phyloP scores from a whole-genome alignment of 1,284 basidiomycete genomes.

The Malassezia japonica region DNA sequence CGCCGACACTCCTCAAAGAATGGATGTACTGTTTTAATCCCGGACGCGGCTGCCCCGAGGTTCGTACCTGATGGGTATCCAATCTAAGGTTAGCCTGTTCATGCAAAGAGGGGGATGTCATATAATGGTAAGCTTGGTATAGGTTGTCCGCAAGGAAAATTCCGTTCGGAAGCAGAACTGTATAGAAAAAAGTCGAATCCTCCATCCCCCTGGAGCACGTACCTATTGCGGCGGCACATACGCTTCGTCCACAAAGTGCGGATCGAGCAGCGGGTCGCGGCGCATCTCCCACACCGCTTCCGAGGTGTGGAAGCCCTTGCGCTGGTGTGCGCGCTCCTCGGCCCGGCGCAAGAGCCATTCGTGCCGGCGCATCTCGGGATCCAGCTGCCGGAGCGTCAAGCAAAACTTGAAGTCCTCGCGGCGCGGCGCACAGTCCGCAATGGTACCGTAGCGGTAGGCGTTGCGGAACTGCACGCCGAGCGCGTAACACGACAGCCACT shows the following conservation, averaged over 20 bases:
- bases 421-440: slow-evolving; percentile 67
- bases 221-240: slow-evolving; percentile 10
- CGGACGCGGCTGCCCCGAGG: slow-evolving; percentile 7
- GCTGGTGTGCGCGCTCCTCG: slow-evolving; percentile 72
- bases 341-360: slow-evolving; percentile 76
- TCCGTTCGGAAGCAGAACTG: slow-evolving; percentile 21
- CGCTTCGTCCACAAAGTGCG: slow-evolving; percentile 5
- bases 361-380: slow-evolving; percentile 65
- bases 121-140: slow-evolving; percentile 21
- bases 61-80: slow-evolving; percentile 4
- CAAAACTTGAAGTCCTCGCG: slow-evolving; percentile 93
- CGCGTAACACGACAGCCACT: slow-evolving; percentile 51
- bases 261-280: slow-evolving; percentile 10
- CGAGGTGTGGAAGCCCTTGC: slow-evolving; percentile 62
- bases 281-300: slow-evolving; percentile 83
- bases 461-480: slow-evolving; percentile 71
- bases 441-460: slow-evolving; percentile 73
- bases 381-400: slow-evolving; percentile 68
- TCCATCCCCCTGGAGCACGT: not conserved
- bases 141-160: slow-evolving; percentile 12
- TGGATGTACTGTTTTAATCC: slow-evolving; percentile 21
- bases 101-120: slow-evolving; percentile 7
- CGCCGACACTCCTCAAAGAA: slow-evolving; percentile 15
- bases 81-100: not conserved
- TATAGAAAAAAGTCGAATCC: slow-evolving; percentile 12